Evolutionary conservation across 768 basidiomycete species (phyloP).

Genomic region (Auricularia cornea): DNA sequence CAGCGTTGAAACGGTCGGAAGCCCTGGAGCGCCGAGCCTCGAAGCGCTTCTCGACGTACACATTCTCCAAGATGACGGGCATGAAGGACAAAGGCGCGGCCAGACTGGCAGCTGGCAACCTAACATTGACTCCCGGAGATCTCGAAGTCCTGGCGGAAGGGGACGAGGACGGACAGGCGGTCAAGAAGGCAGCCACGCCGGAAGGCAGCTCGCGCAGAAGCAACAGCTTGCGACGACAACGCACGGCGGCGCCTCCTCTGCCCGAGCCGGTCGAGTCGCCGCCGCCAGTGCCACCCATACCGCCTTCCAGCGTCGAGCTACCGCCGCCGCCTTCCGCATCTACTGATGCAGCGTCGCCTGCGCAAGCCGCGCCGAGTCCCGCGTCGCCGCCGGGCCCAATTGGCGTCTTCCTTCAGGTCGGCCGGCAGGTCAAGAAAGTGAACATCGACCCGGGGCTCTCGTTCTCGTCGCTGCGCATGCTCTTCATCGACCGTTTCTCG

Average conservation of each 20-base stretch:
- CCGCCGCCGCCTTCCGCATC: constrained; percentile 18
- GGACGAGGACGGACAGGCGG: constrained; percentile 47
- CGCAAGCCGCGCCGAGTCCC: constrained; percentile 2
- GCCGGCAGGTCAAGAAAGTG: constrained; percentile 84
- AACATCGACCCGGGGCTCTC: constrained; percentile 60
- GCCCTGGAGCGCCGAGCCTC: constrained; percentile 85
- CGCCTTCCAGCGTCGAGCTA: constrained; percentile 9
- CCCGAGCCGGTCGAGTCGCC: constrained; percentile 8
- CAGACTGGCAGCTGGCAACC: constrained; percentile 57
- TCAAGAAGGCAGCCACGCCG: constrained; percentile 11
- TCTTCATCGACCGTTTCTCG: constrained; percentile 92
- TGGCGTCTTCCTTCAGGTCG: constrained; percentile 81
- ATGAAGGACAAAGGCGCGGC: constrained; percentile 40
- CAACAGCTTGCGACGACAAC: not conserved
- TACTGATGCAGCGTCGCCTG: not conserved
- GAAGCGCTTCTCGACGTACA: constrained; percentile 92
- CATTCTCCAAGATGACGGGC: constrained; percentile 88
- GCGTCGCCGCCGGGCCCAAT: constrained; percentile 25
- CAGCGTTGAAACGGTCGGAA: constrained; percentile 81
- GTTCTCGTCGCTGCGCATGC: constrained; percentile 65
- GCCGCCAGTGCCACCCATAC: constrained; percentile 24
- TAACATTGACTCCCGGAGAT: constrained; percentile 59
- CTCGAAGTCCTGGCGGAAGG: constrained; percentile 67
- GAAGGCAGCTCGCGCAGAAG: constrained; percentile 2
- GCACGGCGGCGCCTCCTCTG: not conserved